Evolutionary conservation across 2,329 filamentous ascomycete genomes (phyloP).

Genomic region (Stenocarpella maydis): DNA sequence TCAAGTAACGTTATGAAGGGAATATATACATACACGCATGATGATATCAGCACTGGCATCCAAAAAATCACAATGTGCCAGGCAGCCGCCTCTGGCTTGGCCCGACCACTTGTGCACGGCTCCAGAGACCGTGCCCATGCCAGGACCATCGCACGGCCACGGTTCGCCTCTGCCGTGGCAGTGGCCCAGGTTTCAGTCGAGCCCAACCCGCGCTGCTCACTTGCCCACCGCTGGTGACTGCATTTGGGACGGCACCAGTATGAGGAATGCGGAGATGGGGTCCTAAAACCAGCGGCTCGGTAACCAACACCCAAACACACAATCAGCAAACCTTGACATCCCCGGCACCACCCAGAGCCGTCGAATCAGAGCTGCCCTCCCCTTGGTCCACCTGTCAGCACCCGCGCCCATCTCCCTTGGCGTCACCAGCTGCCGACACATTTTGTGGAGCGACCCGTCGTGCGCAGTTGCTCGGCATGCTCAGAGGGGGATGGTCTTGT

Average conservation of each 20-base stretch:
- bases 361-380: constrained; percentile 25
- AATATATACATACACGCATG: too few species aligned
- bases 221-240: background rate
- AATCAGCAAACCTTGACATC: constrained; percentile 12
- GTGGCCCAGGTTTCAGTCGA: constrained; percentile 25
- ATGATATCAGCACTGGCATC: too few species aligned
- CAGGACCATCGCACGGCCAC: constrained; percentile 14
- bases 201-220: constrained; percentile 17
- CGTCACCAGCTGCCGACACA: constrained; percentile 18
- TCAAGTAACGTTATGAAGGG: too few species aligned
- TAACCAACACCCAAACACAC: constrained; percentile 25
- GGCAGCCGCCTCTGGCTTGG: background rate
- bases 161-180: constrained; percentile 21
- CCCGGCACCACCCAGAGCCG: background rate
- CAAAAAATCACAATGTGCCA: background rate
- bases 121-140: constrained; percentile 16
- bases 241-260: constrained; percentile 21
- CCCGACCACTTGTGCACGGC: background rate
- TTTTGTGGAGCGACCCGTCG: too few species aligned
- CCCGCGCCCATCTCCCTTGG: background rate
- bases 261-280: constrained; percentile 21
- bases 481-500: too few species aligned
- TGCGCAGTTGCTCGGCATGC: too few species aligned
- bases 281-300: constrained; percentile 27
- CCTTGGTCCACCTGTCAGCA: constrained; percentile 19